phyloP scores from a whole-genome alignment of 768 basidiomycete species.

The Mycena amicta region DNA sequence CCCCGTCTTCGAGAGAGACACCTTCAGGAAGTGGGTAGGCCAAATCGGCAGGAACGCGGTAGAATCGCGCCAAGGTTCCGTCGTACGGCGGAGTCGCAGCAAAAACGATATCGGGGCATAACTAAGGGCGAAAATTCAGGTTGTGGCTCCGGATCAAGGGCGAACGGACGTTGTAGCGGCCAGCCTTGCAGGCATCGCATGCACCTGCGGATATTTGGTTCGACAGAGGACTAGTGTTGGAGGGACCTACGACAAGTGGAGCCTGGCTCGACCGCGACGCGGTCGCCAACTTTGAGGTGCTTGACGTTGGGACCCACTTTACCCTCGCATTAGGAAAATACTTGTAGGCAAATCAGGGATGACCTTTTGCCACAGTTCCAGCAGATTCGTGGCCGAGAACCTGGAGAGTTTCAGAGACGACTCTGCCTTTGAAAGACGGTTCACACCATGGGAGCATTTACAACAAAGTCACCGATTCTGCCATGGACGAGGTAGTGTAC shows the following conservation, averaged over 20 bases:
- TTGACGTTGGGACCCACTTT: constrained; percentile 78
- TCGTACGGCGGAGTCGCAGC: constrained; percentile 94
- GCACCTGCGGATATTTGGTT: constrained; percentile 34
- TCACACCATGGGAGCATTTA: constrained; percentile 76
- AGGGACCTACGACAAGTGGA: constrained; percentile 66
- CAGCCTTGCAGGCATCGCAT: constrained; percentile 84
- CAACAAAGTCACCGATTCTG: constrained; percentile 77
- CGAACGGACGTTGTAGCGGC: constrained; percentile 71
- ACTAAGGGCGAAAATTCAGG: constrained; percentile 40
- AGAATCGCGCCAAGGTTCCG: constrained; percentile 57
- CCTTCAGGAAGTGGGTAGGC: constrained; percentile 82
- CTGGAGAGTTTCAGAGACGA: constrained; percentile 36
- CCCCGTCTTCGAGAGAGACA: constrained; percentile 90
- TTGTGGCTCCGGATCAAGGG: background rate
- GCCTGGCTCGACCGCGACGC: constrained; percentile 92
- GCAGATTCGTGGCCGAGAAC: constrained; percentile 94
- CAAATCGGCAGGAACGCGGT: constrained; percentile 83
- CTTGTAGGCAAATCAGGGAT: constrained; percentile 1
- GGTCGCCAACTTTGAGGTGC: constrained; percentile 77
- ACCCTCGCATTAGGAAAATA: background rate
- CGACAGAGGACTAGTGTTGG: background rate
- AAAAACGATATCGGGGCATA: constrained; percentile 85
- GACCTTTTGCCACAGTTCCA: constrained; percentile 74
- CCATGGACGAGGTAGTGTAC: constrained; percentile 82
- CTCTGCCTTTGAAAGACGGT: background rate